phyloP scores from a whole-genome alignment of 345 rosid genomes.

The Pelargonium nanum region DNA sequence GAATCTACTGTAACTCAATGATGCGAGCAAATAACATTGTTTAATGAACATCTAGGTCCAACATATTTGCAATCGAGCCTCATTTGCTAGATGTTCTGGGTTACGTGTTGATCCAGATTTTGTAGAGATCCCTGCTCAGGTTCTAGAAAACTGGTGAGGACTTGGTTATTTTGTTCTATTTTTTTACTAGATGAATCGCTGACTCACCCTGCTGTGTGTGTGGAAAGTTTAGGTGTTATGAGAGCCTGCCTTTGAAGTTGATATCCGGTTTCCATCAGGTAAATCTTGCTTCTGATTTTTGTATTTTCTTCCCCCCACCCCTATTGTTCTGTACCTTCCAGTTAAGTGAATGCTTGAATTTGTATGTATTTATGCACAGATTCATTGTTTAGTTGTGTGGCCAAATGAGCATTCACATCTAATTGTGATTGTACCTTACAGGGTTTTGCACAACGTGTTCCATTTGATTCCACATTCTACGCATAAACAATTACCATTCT shows the following conservation, averaged over 20 bases:
- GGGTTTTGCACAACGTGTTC: background rate
- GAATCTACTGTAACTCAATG: background rate
- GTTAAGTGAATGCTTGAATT: no score
- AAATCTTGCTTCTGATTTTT: slow-evolving; percentile 14
- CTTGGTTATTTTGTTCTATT: slow-evolving; percentile 4
- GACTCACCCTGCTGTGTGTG: slow-evolving; percentile 10
- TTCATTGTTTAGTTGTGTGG: background rate
- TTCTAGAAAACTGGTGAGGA: slow-evolving; percentile 74
- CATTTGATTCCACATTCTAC: background rate
- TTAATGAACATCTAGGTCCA: slow-evolving; percentile 53
- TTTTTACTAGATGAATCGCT: background rate
- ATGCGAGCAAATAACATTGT: background rate
- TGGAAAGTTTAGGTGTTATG: slow-evolving; percentile 64
- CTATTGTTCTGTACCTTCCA: no score
- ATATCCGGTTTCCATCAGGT: slow-evolving; percentile 96
- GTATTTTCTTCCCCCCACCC: background rate
- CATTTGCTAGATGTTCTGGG: slow-evolving; percentile 83
- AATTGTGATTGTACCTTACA: background rate
- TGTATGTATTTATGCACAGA: background rate
- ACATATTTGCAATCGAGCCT: slow-evolving; percentile 79
- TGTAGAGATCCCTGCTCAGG: slow-evolving; percentile 77
- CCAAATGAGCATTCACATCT: no score
- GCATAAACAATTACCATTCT: background rate
- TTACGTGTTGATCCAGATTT: slow-evolving; percentile 82
- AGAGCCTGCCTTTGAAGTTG: slow-evolving; percentile 74